Conservation (phyloP, 495 filamentous ascomycete species). For the Hyphodiscus hymeniophilus region DNA sequence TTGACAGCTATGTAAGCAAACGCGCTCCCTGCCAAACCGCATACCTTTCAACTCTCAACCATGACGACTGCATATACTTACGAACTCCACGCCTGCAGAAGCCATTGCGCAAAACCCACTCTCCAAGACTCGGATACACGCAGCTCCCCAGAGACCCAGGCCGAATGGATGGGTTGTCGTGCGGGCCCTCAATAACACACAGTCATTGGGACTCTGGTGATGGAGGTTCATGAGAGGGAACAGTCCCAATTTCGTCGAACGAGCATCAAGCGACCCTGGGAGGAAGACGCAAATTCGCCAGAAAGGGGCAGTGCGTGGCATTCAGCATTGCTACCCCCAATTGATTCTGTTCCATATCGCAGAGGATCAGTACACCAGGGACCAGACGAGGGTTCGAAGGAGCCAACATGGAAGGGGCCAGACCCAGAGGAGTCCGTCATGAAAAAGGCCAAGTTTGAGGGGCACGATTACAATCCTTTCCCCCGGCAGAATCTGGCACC, state of each 20-base stretch:
- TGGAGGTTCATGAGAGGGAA: constrained; percentile 21
- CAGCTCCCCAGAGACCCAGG: background rate
- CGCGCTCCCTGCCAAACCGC: background rate
- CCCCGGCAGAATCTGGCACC: constrained; percentile 5
- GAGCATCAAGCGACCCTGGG: constrained; percentile 22
- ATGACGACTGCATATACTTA: background rate
- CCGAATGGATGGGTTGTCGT: constrained; percentile 17
- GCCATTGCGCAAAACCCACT: background rate
- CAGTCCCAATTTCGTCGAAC: constrained; percentile 14
- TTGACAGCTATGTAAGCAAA: constrained; percentile 2
- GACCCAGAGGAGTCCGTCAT: constrained; percentile 3
- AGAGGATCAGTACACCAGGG: background rate
- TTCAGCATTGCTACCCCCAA: constrained; percentile 13
- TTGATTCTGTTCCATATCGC: constrained; percentile 10
- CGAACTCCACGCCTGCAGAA: background rate
- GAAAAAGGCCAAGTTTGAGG: constrained; percentile 15
- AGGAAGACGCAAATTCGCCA: constrained; percentile 8
- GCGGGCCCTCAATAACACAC: constrained; percentile 8
- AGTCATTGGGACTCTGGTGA: constrained; percentile 16
- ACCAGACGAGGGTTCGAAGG: background rate
- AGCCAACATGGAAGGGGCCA: background rate
- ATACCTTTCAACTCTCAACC: background rate
- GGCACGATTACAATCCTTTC: constrained; percentile 12
- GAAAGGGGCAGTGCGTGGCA: constrained; percentile 1
- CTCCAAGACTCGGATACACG: background rate